These are phyloP conservation scores for Fusarium cyanostomum DNA, from an alignment of 2,329 filamentous ascomycete species.

Conservation along the genomic window DNA sequence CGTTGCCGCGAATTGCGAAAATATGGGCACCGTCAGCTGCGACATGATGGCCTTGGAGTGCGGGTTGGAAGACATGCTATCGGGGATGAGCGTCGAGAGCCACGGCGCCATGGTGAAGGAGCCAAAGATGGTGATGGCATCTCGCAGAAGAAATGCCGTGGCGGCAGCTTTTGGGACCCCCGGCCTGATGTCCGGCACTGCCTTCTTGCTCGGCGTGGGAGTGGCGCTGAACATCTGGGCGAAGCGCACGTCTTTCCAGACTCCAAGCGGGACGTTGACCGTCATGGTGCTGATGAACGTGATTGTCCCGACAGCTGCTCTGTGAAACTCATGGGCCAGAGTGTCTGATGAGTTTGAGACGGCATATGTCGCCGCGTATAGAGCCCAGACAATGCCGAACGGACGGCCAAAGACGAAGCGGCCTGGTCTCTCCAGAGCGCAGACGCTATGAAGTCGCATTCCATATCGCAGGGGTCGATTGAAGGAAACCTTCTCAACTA, in stretches of 20 bases:
- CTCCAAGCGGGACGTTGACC: conserved; percentile 46
- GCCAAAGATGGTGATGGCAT: conserved; percentile 47
- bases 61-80: conserved; percentile 33
- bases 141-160: conserved; percentile 42
- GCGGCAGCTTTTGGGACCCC: conserved; percentile 39
- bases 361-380: conserved; percentile 45
- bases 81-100: conserved; percentile 41
- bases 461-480: conserved; percentile 29
- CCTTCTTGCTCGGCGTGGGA: not conserved
- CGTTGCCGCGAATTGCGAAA: conserved; percentile 46
- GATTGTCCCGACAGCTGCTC: conserved; percentile 38
- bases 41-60: conserved; percentile 43
- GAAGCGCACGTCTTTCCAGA: conserved; percentile 46
- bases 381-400: conserved; percentile 43
- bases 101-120: conserved; percentile 45
- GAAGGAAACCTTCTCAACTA: conserved; percentile 38
- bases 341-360: conserved; percentile 45
- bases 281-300: conserved; percentile 43
- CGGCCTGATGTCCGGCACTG: conserved; percentile 8
- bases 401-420: conserved; percentile 39
- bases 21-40: conserved; percentile 44
- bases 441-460: conserved; percentile 15
- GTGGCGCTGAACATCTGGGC: conserved; percentile 43
- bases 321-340: conserved; percentile 36
- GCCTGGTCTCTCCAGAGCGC: conserved; percentile 34